These are phyloP conservation scores for Penicillium crustosum DNA, from an alignment of 2,329 filamentous ascomycete species.

Conservation along the genomic window DNA sequence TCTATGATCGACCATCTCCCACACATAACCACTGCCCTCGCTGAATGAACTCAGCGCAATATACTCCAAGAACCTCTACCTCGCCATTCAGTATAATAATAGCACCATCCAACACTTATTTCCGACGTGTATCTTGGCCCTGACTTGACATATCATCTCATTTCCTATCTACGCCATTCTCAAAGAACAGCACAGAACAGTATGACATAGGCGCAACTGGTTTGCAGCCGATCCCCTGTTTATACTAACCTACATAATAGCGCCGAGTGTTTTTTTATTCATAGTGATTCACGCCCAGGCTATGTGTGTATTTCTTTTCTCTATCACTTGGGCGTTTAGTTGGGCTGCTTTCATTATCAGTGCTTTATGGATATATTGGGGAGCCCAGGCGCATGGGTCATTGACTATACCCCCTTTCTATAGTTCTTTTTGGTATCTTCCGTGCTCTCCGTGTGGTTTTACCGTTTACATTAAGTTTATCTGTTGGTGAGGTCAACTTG, in stretches of 20 bases:
- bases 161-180: neutral
- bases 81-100: neutral
- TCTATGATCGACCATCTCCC: neutral
- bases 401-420: neutral
- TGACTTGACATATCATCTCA: neutral
- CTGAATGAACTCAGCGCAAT: neutral
- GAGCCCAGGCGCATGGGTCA: conserved; percentile 9
- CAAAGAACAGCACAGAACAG: neutral
- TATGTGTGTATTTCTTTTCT: neutral
- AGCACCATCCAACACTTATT: neutral
- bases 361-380: conserved; percentile 3
- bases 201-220: conserved; percentile 5
- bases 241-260: conserved; percentile 13
- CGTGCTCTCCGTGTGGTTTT: neutral
- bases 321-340: neutral
- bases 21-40: neutral
- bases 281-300: neutral
- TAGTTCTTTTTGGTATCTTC: neutral
- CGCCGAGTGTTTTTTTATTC: neutral
- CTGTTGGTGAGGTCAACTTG: neutral
- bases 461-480: neutral
- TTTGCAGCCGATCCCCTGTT: neutral
- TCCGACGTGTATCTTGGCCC: conserved; percentile 1
- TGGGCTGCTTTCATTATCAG: neutral
- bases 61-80: neutral